phyloP scores from a whole-genome alignment of 768 basidiomycete genomes.

The Amanita pallidorosea region DNA sequence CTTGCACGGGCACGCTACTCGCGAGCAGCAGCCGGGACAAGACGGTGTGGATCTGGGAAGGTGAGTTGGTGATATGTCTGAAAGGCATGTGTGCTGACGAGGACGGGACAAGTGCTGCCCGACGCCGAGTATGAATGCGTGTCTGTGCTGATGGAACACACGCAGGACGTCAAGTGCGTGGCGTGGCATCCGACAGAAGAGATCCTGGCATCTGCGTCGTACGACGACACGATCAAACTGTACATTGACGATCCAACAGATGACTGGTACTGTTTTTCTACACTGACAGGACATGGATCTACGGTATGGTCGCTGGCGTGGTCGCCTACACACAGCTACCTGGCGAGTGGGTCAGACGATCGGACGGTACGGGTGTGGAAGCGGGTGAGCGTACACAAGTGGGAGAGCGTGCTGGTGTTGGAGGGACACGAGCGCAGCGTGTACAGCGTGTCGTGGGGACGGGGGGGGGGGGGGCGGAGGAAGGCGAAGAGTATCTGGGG shows the following conservation, averaged over 20 bases:
- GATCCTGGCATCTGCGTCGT: slow-evolving; percentile 94
- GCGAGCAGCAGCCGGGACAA: slow-evolving; percentile 96
- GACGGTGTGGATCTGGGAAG: slow-evolving; percentile 99
- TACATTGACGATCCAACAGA: slow-evolving; percentile 89
- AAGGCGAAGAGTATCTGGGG: slow-evolving; percentile 40
- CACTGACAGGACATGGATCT: slow-evolving; percentile 69
- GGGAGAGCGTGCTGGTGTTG: slow-evolving; percentile 51
- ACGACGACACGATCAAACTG: slow-evolving; percentile 93
- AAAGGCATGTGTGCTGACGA: not conserved
- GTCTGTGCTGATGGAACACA: slow-evolving; percentile 93
- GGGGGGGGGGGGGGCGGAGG: slow-evolving; percentile 22
- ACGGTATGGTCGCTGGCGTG: slow-evolving; percentile 92
- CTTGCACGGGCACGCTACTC: slow-evolving; percentile 65
- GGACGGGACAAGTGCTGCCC: slow-evolving; percentile 67
- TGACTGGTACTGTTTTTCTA: slow-evolving; percentile 87
- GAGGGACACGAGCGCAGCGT: slow-evolving; percentile 63
- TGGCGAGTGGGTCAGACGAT: slow-evolving; percentile 85
- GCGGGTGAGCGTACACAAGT: slow-evolving; percentile 47
- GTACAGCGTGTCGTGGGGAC: slow-evolving; percentile 71
- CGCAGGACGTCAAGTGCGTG: slow-evolving; percentile 91
- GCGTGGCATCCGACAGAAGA: slow-evolving; percentile 95
- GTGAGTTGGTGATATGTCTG: slow-evolving; percentile 23
- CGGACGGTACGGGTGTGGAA: slow-evolving; percentile 80
- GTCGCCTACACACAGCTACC: slow-evolving; percentile 64
- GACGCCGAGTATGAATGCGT: slow-evolving; percentile 93